Conservation (phyloP, 2,329 filamentous ascomycete species). For the Metarhizium sp. region DNA sequence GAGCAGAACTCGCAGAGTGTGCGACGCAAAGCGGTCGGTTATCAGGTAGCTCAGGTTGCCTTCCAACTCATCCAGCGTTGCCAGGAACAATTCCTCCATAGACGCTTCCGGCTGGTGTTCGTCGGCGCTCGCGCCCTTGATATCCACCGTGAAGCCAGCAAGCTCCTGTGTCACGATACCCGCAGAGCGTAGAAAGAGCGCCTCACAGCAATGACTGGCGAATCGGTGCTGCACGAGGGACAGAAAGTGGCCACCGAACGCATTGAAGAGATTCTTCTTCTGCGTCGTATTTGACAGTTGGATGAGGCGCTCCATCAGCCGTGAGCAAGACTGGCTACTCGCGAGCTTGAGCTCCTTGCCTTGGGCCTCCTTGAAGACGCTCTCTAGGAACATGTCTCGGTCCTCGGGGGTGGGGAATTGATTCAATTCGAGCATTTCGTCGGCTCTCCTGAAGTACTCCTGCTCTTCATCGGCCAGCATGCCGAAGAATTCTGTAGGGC, state of each 20-base stretch:
- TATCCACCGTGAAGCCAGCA: conserved; percentile 34
- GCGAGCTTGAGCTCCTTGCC: conserved; percentile 95
- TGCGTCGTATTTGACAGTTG: conserved; percentile 68
- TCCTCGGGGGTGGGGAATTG: conserved; percentile 74
- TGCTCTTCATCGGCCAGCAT: conserved; percentile 89
- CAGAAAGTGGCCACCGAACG: conserved; percentile 79
- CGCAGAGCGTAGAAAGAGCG: conserved; percentile 76
- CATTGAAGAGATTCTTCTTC: conserved; percentile 78
- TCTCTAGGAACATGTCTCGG: conserved; percentile 61
- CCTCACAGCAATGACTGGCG: conserved; percentile 94
- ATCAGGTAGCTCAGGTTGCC: conserved; percentile 73
- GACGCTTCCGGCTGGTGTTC: conserved; percentile 43
- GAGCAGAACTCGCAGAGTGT: conserved; percentile 77
- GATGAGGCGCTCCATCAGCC: conserved; percentile 86
- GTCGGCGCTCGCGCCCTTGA: conserved; percentile 32
- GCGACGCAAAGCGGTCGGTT: conserved; percentile 83
- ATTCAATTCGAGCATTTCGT: conserved; percentile 83
- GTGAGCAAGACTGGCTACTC: conserved; percentile 89
- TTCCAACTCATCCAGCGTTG: conserved; percentile 80
- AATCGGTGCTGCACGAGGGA: conserved; percentile 91
- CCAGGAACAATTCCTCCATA: conserved; percentile 79
- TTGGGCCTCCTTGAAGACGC: conserved; percentile 75
- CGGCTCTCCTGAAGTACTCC: conserved; percentile 86
- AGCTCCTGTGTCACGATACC: conserved; percentile 69
- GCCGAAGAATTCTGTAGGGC: conserved; percentile 76